These are phyloP conservation scores for Porphyrellus cyaneotinctus DNA, from an alignment of 768 basidiomycete species.

Conservation along the genomic window DNA sequence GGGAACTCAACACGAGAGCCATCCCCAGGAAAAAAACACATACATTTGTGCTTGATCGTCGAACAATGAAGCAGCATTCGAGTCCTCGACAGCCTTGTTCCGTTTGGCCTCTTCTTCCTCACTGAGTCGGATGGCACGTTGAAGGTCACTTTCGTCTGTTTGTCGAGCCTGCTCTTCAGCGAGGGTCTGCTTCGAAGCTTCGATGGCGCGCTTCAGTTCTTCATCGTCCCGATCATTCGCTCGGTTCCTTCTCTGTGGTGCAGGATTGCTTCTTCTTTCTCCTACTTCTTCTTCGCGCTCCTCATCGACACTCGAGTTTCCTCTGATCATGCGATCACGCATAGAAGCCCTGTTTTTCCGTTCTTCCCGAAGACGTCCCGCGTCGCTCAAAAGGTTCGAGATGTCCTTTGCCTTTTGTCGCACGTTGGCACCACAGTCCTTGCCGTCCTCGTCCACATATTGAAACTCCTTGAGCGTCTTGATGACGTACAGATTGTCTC, in stretches of 20 bases:
- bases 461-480: constrained; percentile 99
- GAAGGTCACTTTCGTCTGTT: constrained; percentile 79
- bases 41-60: constrained; percentile 83
- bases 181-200: constrained; percentile 75
- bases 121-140: constrained; percentile 78
- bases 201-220: constrained; percentile 81
- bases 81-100: constrained; percentile 63
- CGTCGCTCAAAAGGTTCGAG: constrained; percentile 87
- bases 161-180: constrained; percentile 61
- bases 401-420: constrained; percentile 98
- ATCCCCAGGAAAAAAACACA: constrained; percentile 28
- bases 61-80: constrained; percentile 73
- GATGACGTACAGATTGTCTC: constrained; percentile 95
- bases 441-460: constrained; percentile 89
- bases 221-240: constrained; percentile 62
- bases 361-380: constrained; percentile 79
- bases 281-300: constrained; percentile 24
- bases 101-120: constrained; percentile 87
- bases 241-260: constrained; percentile 20
- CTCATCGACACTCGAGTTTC: constrained; percentile 38
- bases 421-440: constrained; percentile 98
- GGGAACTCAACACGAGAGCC: constrained; percentile 1
- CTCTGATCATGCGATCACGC: constrained; percentile 91
- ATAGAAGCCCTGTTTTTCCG: constrained; percentile 80
- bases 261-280: constrained; percentile 7